These are phyloP conservation scores for Dillenia suffruticosa DNA, from an alignment of 164 flowering plant species.

Conservation along the genomic window DNA sequence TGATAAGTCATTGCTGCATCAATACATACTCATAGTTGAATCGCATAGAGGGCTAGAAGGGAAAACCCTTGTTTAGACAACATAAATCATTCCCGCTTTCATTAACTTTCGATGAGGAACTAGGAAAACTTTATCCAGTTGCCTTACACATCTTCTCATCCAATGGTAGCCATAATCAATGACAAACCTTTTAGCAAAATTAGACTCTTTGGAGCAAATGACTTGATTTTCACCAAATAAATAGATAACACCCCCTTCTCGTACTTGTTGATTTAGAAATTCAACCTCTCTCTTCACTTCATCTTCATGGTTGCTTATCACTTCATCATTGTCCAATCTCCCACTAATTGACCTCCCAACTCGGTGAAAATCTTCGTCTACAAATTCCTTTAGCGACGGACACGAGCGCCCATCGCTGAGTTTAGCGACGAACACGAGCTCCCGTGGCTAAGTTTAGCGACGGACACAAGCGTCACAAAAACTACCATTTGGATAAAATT, in stretches of 20 bases:
- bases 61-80: no score
- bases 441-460: no score
- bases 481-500: no score
- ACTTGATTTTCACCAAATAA: constrained; percentile 20
- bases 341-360: not conserved
- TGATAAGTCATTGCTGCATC: no score
- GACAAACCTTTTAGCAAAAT: constrained; percentile 6
- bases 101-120: constrained; percentile 9
- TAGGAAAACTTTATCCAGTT: constrained; percentile 4
- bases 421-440: no score
- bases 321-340: not conserved
- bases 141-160: constrained; percentile 6
- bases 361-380: not conserved
- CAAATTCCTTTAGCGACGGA: constrained; percentile 12
- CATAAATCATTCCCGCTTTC: constrained; percentile 21
- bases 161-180: constrained; percentile 12
- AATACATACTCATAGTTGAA: no score
- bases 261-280: constrained; percentile 6
- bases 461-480: no score
- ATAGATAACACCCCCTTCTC: constrained; percentile 10
- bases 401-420: no score
- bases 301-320: not conserved
- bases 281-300: constrained; percentile 8
- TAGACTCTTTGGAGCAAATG: constrained; percentile 6
- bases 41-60: no score